These are phyloP conservation scores for Ceratocystis huliohia DNA, from an alignment of 2,329 filamentous ascomycete genomes.

Conservation along the genomic window DNA sequence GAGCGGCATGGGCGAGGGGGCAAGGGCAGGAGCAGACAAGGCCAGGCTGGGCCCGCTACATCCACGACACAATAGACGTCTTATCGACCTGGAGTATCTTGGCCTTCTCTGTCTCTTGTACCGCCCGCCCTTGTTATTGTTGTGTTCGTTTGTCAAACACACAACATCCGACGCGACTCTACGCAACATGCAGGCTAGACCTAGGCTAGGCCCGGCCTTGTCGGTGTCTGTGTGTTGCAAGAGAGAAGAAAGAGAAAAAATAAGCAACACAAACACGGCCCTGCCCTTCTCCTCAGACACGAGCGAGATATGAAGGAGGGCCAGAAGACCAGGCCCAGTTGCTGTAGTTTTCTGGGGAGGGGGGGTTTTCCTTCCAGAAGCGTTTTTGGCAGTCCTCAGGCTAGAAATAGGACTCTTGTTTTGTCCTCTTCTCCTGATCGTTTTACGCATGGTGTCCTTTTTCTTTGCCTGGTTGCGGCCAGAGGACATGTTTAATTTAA, in stretches of 20 bases:
- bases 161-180: too few relatives aligned
- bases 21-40: too few relatives aligned
- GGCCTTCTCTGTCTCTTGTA: too few relatives aligned
- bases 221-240: conserved; percentile 3
- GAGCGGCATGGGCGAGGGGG: too few relatives aligned
- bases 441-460: not conserved
- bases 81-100: too few relatives aligned
- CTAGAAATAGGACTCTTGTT: not conserved
- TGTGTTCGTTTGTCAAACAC: too few relatives aligned
- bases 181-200: too few relatives aligned
- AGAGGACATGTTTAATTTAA: not conserved
- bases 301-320: conserved; percentile 6
- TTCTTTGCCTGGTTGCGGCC: not conserved
- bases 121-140: too few relatives aligned
- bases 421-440: not conserved
- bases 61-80: too few relatives aligned
- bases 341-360: not conserved
- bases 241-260: not conserved
- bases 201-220: not conserved
- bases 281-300: not conserved
- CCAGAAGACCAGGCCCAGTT: not conserved
- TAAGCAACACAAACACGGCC: not conserved
- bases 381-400: not conserved
- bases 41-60: too few relatives aligned
- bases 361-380: not conserved